These are phyloP conservation scores for Paramecium sexaurelia DNA, from an alignment of 73 alveolate genomes.

Conservation along the genomic window DNA sequence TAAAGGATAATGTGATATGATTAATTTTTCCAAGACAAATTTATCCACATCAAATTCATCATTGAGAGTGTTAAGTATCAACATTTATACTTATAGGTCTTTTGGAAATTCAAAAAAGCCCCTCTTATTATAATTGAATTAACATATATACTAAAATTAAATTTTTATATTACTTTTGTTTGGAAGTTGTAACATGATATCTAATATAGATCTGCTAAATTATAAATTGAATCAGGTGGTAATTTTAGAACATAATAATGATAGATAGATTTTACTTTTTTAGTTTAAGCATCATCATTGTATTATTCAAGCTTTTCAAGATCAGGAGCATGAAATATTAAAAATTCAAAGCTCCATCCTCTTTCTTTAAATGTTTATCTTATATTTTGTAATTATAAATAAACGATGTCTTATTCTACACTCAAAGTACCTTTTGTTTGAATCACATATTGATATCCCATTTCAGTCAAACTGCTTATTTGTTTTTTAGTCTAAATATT, in stretches of 20 bases:
- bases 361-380: not conserved
- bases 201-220: not conserved
- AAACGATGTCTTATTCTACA: conserved; percentile 8
- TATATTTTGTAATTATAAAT: not conserved
- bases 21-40: not conserved
- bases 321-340: conserved; percentile 27
- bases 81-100: not conserved
- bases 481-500: not conserved
- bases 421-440: not conserved
- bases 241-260: conserved; percentile 39
- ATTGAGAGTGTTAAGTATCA: not conserved
- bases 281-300: not conserved
- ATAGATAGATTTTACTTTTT: not conserved
- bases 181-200: conserved; percentile 22
- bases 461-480: conserved; percentile 11
- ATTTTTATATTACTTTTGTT: not conserved
- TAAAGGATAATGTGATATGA: conserved; percentile 10
- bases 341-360: conserved; percentile 31
- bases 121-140: not conserved
- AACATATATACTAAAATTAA: not conserved
- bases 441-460: conserved; percentile 18
- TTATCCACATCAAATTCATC: conserved; percentile 52
- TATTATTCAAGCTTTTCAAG: not conserved
- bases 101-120: conserved; percentile 21
- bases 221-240: conserved; percentile 33